These are phyloP conservation scores for Euryodendron excelsum DNA, from an alignment of 148 eudicot species.

Conservation along the genomic window DNA sequence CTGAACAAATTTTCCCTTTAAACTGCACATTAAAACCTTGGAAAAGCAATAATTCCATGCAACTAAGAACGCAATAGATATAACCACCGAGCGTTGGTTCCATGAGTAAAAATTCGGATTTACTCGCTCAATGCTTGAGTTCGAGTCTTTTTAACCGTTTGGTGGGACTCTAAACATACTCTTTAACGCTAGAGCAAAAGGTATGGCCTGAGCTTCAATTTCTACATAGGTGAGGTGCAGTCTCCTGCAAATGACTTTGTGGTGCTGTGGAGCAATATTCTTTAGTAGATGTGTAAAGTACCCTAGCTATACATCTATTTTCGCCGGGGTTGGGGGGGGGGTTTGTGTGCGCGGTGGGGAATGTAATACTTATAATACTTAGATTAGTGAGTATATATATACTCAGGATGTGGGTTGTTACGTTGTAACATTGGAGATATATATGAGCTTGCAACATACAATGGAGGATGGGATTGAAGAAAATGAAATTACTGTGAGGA, in stretches of 20 bases:
- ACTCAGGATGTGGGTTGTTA: not conserved
- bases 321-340: not conserved
- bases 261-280: not conserved
- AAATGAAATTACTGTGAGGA: not conserved
- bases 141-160: too few species aligned
- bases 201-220: not conserved
- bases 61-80: not conserved
- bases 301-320: not conserved
- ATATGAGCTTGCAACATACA: too few species aligned
- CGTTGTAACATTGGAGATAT: too few species aligned
- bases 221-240: not conserved
- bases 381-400: not conserved
- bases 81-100: not conserved
- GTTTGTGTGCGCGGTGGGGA: not conserved
- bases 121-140: too few species aligned
- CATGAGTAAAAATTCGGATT: not conserved
- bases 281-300: not conserved
- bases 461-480: not conserved
- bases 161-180: not conserved
- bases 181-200: not conserved
- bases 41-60: not conserved
- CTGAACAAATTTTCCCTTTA: not conserved
- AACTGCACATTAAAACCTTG: too few species aligned
- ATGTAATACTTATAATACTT: too few species aligned
- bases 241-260: too few species aligned